Evolutionary conservation across 441 rosid species (phyloP), one percentile per base, ranked within the genome.

Genomic region (Viola pubescens): DNA sequence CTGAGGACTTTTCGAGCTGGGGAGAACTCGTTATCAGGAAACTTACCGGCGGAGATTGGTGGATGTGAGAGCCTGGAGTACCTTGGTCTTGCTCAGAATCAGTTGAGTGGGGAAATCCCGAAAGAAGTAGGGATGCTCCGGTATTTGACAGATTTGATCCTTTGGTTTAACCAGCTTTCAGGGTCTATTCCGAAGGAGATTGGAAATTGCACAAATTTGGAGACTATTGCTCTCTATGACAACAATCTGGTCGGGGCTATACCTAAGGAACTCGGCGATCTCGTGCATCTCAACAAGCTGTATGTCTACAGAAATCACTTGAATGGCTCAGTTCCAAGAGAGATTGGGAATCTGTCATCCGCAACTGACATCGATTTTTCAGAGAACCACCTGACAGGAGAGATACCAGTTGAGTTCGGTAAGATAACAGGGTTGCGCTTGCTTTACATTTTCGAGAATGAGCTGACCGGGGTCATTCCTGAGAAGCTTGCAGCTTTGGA

Each of bases 51-150:
- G 9, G 87, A 82, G 75, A 71, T 89, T 12, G 91, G 90, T 43
- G 73, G 77, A 43, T 92, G 98, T 72, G 76, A 73, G 75, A 79
- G 71, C 64, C 77, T 92, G 80, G 67, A 49, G 58, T 75, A 73
- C 75, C 83, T 92, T 62, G 98, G 98, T 70, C 85, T 92, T 65
- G 98, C 98, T 9, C 98, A 92, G 60, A 94, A 94, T 64, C 66
- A 71, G 46, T 55, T 94, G 26, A 73, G 75, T 13, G 94, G 94
- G 19, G 81, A 79, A 58, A 55, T 94, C 68, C 96, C 98, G 1
- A 79, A 62, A 78, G 95, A 83, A 70, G 66, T 94, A 52, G 97
- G 97, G 52, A 76, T 62, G 84, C 79, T 94, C 2, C 78, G 74
- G 68, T 62, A 70, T 41, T 79, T 94, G 71, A 73, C 72, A 45